Conservation (phyloP, 805 yeast genomes). For the Metschnikowia colocasiae region DNA sequence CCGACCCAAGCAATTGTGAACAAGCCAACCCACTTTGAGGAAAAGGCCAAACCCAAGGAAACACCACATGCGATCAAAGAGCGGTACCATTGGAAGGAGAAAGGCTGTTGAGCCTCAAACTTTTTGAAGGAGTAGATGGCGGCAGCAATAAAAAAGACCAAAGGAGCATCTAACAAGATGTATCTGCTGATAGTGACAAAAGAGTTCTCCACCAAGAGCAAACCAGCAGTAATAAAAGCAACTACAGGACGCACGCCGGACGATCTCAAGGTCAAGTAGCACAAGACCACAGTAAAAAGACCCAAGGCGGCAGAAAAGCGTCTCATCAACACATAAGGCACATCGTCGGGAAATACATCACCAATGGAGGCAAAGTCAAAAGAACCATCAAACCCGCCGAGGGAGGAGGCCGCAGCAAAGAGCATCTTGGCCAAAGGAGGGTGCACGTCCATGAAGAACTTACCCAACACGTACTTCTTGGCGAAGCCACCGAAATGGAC, state of each 20-base stretch:
- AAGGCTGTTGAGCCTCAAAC: conserved; percentile 63
- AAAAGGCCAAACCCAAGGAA: conserved; percentile 67
- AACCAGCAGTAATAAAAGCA: conserved; percentile 52
- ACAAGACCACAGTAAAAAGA: conserved; percentile 59
- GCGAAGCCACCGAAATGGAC: conserved; percentile 98
- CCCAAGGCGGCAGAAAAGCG: conserved; percentile 66
- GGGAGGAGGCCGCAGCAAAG: conserved; percentile 63
- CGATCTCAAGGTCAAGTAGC: conserved; percentile 64
- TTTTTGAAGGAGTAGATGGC: conserved; percentile 62
- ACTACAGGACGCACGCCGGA: conserved; percentile 68
- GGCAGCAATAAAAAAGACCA: conserved; percentile 72
- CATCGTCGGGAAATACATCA: conserved; percentile 50
- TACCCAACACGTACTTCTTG: conserved; percentile 64
- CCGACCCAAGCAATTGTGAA: conserved; percentile 82
- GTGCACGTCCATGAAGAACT: conserved; percentile 68
- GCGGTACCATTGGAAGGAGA: conserved; percentile 53
- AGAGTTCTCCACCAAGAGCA: conserved; percentile 65
- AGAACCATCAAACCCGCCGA: conserved; percentile 71
- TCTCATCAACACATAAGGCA: conserved; percentile 70
- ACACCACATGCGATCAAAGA: conserved; percentile 61
- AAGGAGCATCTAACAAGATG: conserved; percentile 72
- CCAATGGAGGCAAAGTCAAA: conserved; percentile 69
- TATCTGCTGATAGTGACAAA: conserved; percentile 69
- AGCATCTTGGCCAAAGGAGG: conserved; percentile 80
- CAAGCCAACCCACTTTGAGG: conserved; percentile 82